Evolutionary conservation across 805 yeast genomes (phyloP).

Genomic region (Monosporozyma yasuniensis): DNA sequence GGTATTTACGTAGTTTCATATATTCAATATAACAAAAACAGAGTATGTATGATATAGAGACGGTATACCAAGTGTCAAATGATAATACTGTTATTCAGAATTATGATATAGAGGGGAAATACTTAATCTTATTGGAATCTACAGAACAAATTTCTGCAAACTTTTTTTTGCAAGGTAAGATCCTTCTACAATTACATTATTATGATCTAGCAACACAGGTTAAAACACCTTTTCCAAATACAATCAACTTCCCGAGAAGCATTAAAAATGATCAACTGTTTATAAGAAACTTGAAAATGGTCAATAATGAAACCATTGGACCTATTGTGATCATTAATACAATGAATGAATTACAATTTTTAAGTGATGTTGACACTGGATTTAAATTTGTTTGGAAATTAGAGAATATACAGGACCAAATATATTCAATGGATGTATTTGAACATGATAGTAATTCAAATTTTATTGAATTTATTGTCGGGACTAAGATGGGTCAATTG

Average conservation of each 20-base stretch:
- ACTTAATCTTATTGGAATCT: background rate
- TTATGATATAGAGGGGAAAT: background rate
- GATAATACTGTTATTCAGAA: background rate
- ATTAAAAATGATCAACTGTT: background rate
- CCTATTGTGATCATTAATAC: background rate
- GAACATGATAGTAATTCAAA: background rate
- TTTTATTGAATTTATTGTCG: slow-evolving; percentile 1
- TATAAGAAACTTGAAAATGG: background rate
- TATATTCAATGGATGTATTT: slow-evolving; percentile 1
- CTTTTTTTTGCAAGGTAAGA: background rate
- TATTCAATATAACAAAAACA: no score
- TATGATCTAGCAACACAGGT: background rate
- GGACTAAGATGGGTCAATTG: slow-evolving; percentile 12
- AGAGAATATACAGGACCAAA: slow-evolving; percentile 1
- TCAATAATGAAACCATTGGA: background rate
- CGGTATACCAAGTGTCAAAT: background rate
- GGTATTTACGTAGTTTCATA: no score
- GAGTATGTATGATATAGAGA: background rate
- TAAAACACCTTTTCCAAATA: background rate
- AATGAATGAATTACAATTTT: background rate
- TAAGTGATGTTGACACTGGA: background rate
- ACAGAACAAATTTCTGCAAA: background rate
- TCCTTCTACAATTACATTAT: background rate
- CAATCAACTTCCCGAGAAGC: background rate
- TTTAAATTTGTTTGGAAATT: slow-evolving; percentile 3